These are phyloP conservation scores for Mortierella antarctica DNA, from an alignment of 192 early-diverging fungal genomes.

Conservation along the genomic window DNA sequence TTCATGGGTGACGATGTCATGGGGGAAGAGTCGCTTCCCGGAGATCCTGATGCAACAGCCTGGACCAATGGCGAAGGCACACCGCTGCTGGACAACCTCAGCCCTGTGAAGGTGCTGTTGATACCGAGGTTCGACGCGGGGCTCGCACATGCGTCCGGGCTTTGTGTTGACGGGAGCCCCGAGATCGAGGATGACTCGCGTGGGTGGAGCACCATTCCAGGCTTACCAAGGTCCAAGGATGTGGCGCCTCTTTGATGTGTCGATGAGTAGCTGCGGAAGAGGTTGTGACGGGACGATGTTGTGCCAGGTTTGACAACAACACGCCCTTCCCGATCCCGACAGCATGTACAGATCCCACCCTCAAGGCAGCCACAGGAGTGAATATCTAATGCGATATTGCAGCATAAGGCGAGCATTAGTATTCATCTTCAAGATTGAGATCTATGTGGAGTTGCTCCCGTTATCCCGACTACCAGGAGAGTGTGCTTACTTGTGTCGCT, in stretches of 20 bases:
- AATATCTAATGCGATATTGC: not conserved
- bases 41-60: not conserved
- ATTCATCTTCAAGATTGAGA: not conserved
- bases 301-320: slow-evolving; percentile 31
- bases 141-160: slow-evolving; percentile 22
- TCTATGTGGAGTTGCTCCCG: slow-evolving; percentile 1
- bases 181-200: not conserved
- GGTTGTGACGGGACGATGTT: slow-evolving; percentile 1
- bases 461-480: too few species aligned
- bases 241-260: slow-evolving; percentile 9
- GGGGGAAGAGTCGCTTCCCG: slow-evolving; percentile 6
- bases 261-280: slow-evolving; percentile 13
- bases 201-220: not conserved
- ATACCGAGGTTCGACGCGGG: slow-evolving; percentile 18
- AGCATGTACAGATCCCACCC: slow-evolving; percentile 30
- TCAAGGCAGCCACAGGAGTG: slow-evolving; percentile 27
- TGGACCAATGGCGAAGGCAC: not conserved
- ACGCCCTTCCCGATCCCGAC: slow-evolving; percentile 32
- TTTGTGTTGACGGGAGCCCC: slow-evolving; percentile 5
- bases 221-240: slow-evolving; percentile 12
- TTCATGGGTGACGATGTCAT: not conserved
- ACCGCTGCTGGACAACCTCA: slow-evolving; percentile 12
- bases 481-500: too few species aligned
- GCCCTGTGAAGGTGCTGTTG: slow-evolving; percentile 1
- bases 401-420: not conserved